Base-by-base conservation (phyloP, 768 basidiomycete species). In the Porpolomopsis calyptriformis region DNA sequence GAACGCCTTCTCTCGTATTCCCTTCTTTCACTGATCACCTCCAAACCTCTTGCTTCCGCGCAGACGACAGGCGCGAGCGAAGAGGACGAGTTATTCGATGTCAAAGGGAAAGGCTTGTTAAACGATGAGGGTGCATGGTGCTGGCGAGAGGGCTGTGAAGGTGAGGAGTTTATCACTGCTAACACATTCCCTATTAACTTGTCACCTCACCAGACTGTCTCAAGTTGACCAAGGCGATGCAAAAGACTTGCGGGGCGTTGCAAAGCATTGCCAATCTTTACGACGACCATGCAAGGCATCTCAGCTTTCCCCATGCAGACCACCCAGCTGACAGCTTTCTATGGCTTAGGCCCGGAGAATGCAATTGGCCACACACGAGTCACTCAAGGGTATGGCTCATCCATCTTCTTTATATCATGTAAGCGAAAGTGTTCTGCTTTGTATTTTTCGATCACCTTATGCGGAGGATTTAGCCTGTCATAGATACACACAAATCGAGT, bases 71-170 rank as follows among this genome's bases (percentile, higher is more conserved):
- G 71, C 4, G 64, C 70, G 1, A 69, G 68, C 0, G 71, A 74
- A 34, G 74, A 78, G 27, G 74, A 77, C 41, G 71, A 69, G 10
- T 62, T 64, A 11, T 51, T 62, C 3, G 56, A 45, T 20, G 31
- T 60, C 29, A 70, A 70, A 45, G 58, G 59, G n/a, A 76, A 71
- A 47, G 82, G 83, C 0, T 56, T 82, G 41, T 54, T 78, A 45
- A 90, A 89, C 51, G 67, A 69, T 7, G 75, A 85, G 20, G 82
- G 85, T 1, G 87, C 85, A 2, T 86, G 89, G 85, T 89, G 87
- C 59, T 93, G 88, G 87, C 71, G 79, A 20, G 85, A 91, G 44
- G 71, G 70, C 2, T 90, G 88, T 57, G 62, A 72, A 58, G 79
- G 85, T 85, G 53, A 11, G 64, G 16, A 40, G 11, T 27, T 18